Conservation (phyloP, 1,284 basidiomycete species). For the Ustilago xerochloae region DNA sequence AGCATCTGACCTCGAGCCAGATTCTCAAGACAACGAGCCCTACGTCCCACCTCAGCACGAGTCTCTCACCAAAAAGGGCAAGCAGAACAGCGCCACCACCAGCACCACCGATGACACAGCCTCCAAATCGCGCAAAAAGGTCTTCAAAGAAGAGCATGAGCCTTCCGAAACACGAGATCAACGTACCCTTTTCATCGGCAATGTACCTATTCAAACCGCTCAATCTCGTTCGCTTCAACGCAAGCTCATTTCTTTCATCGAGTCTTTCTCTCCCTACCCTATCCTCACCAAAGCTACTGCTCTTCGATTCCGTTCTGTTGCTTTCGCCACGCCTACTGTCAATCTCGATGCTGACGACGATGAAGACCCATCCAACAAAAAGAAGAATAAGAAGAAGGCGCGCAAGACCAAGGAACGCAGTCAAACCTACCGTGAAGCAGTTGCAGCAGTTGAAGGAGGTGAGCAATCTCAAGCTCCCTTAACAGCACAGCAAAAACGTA, state of each 20-base stretch:
- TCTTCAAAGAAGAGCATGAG: slow-evolving; percentile 54
- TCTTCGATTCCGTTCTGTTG: slow-evolving; percentile 68
- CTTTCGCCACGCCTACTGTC: slow-evolving; percentile 65
- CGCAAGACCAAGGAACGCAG: slow-evolving; percentile 70
- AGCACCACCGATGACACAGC: slow-evolving; percentile 29
- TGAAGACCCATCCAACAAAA: slow-evolving; percentile 51
- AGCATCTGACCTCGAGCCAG: slow-evolving; percentile 21
- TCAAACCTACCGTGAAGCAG: slow-evolving; percentile 76
- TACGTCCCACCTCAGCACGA: slow-evolving; percentile 69
- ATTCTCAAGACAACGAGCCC: slow-evolving; percentile 39
- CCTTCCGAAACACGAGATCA: slow-evolving; percentile 72
- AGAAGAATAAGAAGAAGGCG: slow-evolving; percentile 62
- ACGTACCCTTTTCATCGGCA: slow-evolving; percentile 93
- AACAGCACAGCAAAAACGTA: slow-evolving; percentile 87
- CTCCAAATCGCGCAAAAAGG: slow-evolving; percentile 40
- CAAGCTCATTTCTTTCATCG: slow-evolving; percentile 67
- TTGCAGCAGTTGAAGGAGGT: slow-evolving; percentile 65
- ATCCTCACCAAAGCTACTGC: slow-evolving; percentile 47
- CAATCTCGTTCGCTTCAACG: slow-evolving; percentile 71
- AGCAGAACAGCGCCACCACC: too few species aligned
- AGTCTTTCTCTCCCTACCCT: slow-evolving; percentile 58
- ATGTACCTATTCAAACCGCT: slow-evolving; percentile 80
- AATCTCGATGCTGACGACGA: slow-evolving; percentile 60
- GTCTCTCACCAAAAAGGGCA: slow-evolving; percentile 49
- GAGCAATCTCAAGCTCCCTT: slow-evolving; percentile 72